A percentile compares a stretch with the other conserved stretches of the same genome.
phyloP scores from a whole-genome alignment of 2,329 filamentous ascomycete genomes.

The Sporothrix inflata region DNA sequence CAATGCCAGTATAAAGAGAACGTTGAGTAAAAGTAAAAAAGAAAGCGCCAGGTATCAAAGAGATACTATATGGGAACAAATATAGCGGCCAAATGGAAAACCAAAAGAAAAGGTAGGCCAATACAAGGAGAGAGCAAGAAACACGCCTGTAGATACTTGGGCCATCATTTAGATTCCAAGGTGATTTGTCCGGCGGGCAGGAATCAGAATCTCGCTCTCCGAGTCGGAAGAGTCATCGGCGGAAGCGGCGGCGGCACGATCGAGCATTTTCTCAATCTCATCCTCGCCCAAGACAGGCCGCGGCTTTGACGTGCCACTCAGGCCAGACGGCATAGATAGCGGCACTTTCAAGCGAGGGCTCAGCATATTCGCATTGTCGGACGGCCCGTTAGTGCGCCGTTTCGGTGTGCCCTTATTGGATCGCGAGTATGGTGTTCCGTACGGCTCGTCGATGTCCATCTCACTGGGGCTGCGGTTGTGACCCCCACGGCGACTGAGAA shows the following conservation, averaged over 20 bases:
- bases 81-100: neutral
- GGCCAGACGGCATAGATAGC: conserved; percentile 55
- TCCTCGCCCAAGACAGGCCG: conserved; percentile 54
- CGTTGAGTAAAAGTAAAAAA: neutral
- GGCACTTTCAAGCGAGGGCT: conserved; percentile 44
- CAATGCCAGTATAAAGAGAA: neutral
- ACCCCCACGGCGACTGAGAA: conserved; percentile 36
- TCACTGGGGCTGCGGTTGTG: conserved; percentile 43
- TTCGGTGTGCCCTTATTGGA: conserved; percentile 46
- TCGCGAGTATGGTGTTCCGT: conserved; percentile 41
- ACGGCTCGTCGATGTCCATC: conserved; percentile 53
- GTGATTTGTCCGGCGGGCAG: conserved; percentile 35
- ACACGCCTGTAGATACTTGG: neutral
- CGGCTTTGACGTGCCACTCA: conserved; percentile 47
- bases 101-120: neutral
- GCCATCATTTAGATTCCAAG: conserved; percentile 20
- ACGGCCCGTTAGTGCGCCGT: conserved; percentile 48
- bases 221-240: conserved; percentile 59
- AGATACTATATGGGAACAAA: neutral
- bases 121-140: neutral
- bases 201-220: conserved; percentile 60
- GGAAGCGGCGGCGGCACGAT: conserved; percentile 52
- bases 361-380: conserved; percentile 36
- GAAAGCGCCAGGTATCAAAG: neutral
- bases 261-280: conserved; percentile 63